phyloP scores from a whole-genome alignment of 2,329 filamentous ascomycete genomes.

The Raffaelea albimanens region DNA sequence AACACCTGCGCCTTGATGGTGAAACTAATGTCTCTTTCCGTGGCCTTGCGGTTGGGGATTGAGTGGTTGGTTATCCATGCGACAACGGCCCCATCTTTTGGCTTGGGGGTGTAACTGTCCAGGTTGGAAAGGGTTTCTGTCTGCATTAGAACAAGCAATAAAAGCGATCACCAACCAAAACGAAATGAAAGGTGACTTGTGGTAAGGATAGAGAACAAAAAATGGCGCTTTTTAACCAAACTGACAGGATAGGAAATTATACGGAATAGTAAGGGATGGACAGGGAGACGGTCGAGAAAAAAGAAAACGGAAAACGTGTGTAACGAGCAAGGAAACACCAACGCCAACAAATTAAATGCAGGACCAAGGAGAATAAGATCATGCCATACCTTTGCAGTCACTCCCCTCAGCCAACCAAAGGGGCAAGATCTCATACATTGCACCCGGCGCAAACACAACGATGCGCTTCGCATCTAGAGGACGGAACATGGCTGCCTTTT shows the following conservation, averaged over 20 bases:
- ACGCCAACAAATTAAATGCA: no score
- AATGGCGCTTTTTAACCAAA: no score
- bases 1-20: conserved; percentile 13
- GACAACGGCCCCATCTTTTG: conserved; percentile 16
- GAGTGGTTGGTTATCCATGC: conserved; percentile 17
- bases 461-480: conserved; percentile 23
- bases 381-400: conserved; percentile 29
- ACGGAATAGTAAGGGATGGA: no score
- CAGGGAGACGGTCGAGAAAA: no score
- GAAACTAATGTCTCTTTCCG: conserved; percentile 7
- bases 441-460: conserved; percentile 43
- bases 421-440: conserved; percentile 38
- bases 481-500: conserved; percentile 18
- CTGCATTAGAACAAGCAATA: not conserved
- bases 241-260: no score
- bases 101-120: conserved; percentile 16
- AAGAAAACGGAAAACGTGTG: not conserved
- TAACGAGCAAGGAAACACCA: no score
- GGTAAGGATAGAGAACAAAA: no score
- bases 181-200: no score
- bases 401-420: conserved; percentile 36
- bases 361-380: not conserved
- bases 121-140: conserved; percentile 18
- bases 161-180: no score
- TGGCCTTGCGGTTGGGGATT: conserved; percentile 1